Conservation (phyloP, 2,329 filamentous ascomycete genomes). For the Hymenoscyphus fructigenus region DNA sequence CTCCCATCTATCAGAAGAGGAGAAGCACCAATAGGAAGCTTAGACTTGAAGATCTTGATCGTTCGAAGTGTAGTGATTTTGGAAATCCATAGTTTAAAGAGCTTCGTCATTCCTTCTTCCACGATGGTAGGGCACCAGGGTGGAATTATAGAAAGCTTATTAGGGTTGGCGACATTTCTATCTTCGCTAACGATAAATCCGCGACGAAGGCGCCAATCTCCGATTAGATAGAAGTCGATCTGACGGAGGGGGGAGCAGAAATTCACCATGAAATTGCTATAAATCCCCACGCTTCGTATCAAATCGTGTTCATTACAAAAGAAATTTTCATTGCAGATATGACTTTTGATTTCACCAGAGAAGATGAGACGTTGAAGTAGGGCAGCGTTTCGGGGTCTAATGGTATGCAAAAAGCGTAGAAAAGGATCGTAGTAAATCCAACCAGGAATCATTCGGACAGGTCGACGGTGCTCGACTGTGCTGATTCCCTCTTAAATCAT, state of each 20-base stretch:
- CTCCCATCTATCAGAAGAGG: background rate
- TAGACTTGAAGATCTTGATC: background rate
- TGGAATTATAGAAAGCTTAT: background rate
- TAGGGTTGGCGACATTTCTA: background rate
- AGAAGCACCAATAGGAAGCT: background rate
- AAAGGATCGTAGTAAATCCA: background rate
- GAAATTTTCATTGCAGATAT: no score
- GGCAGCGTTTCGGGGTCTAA: background rate
- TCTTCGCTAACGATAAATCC: background rate
- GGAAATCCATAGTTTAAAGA: background rate
- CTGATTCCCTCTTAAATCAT: background rate
- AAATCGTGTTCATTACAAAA: no score
- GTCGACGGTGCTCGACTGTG: background rate
- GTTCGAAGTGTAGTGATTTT: background rate
- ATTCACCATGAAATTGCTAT: background rate
- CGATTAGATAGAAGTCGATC: background rate
- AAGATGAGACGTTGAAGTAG: background rate
- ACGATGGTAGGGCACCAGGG: background rate
- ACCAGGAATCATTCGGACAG: background rate
- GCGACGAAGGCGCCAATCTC: background rate
- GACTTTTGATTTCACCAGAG: background rate
- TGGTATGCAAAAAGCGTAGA: background rate
- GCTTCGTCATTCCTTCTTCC: background rate
- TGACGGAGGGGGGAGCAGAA: background rate
- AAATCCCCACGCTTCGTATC: background rate